Conservation (phyloP, 164 flowering plant species). For the Brasenia schreberi region DNA sequence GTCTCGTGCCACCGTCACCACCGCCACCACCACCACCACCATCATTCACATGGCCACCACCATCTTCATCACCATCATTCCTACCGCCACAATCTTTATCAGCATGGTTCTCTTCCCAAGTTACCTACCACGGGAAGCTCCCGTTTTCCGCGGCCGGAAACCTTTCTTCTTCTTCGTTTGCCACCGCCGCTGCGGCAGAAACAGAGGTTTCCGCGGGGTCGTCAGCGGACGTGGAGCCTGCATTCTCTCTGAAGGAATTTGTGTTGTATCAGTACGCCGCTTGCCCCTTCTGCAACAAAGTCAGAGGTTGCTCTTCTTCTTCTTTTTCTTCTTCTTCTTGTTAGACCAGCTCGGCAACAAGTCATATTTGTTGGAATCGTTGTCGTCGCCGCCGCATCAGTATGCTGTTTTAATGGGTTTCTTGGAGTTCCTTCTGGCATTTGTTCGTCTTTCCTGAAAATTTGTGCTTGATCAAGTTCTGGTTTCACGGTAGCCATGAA, state of each 20-base stretch:
- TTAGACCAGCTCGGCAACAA: no score
- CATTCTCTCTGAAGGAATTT: background rate
- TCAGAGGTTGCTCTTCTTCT: background rate
- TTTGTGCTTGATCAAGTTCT: no score
- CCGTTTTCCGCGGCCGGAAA: background rate
- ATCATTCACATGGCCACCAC: background rate
- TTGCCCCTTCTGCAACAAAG: slow-evolving; percentile 1
- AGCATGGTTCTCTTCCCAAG: background rate
- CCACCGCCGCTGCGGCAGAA: background rate
- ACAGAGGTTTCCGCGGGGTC: background rate
- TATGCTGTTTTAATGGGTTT: background rate
- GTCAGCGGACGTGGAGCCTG: background rate
- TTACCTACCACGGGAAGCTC: background rate
- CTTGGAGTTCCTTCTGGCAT: background rate
- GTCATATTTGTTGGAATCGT: no score
- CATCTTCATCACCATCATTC: background rate
- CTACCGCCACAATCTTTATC: background rate
- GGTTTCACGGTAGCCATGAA: no score
- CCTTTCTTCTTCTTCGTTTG: background rate
- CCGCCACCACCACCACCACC: background rate
- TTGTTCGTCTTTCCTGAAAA: no score
- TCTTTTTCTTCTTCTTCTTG: background rate
- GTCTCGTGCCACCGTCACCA: background rate
- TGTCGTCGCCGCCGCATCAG: no score
- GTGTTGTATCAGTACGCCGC: slow-evolving; percentile 1